phyloP scores from a whole-genome alignment of 164 flowering plant genomes.

The Litsea cubeba region DNA sequence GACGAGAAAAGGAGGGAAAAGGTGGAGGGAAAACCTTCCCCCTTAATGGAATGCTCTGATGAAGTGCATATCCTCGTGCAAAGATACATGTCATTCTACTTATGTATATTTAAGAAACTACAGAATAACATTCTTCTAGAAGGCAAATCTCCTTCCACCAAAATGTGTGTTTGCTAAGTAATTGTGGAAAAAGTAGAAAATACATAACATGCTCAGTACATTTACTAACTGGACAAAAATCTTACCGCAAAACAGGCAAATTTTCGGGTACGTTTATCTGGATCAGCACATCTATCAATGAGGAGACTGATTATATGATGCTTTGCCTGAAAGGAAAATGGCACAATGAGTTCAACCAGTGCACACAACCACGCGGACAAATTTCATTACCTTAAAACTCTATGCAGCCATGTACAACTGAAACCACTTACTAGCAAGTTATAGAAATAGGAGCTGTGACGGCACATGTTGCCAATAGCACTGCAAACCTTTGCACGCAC shows the following conservation, averaged over 20 bases:
- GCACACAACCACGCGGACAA: not conserved
- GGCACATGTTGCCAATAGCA: constrained; percentile 98
- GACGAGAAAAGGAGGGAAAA: too few species aligned
- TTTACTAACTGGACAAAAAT: not conserved
- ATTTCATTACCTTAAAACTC: not conserved
- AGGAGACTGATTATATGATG: constrained; percentile 57
- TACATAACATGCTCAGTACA: not conserved
- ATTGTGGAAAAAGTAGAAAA: not conserved
- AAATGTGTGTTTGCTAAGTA: not conserved
- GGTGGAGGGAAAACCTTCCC: too few species aligned
- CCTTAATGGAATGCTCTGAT: too few species aligned
- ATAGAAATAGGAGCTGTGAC: constrained; percentile 82
- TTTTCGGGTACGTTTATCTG: constrained; percentile 87
- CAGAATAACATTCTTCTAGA: not conserved
- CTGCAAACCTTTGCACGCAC: constrained; percentile 92
- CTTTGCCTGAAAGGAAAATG: constrained; percentile 41
- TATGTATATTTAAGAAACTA: not conserved
- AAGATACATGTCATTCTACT: not conserved
- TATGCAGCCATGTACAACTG: not conserved
- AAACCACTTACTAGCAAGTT: constrained; percentile 47
- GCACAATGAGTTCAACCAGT: not conserved
- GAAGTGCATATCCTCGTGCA: not conserved
- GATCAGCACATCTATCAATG: constrained; percentile 85
- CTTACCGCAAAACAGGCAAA: constrained; percentile 98
- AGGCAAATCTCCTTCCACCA: not conserved